Base-by-base conservation (phyloP, 23 red algal species). In the Cyanidioschyzon merolae region DNA sequence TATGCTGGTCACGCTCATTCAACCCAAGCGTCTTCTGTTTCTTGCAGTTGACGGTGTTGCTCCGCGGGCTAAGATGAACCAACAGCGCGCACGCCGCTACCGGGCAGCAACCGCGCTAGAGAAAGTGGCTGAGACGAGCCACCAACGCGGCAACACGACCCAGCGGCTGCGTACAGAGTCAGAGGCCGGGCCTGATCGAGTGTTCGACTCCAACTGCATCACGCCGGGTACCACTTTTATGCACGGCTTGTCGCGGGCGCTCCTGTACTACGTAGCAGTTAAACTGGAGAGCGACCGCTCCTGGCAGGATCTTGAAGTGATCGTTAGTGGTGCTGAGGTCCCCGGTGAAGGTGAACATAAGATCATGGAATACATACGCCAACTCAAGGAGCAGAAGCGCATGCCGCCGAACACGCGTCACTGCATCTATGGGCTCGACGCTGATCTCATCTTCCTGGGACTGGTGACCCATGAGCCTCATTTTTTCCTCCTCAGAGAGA, bases 281-380 rank as follows among this genome's bases (percentile, higher is more conserved):
- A 91, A 89, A 67, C 77, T 91, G 41, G 79, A 88, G 2, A 80
- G 86, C 37, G 86, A 89, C 77, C 36, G 79, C 1, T 75, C 57
- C n/a, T 90, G 87, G 93, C 37, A 40, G n/a, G 76, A 50, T 58
- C 74, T 89, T 26, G 57, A 40, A 39, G 93, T 97, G 15, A 79
- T 97, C 37, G 57, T 90, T 15, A 90, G 87, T 26, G 89, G 88
- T n/a, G 80, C 93, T 24, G 84, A 97, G 71, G 88, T 85, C 17
- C 93, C 93, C 17, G 93, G 93, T 34, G 93, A 97, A 67, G 93
- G 93, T 41, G 93, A 97, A 76, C 93, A 97, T 59, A 97, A 97
- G 83, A 97, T 97, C 59, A 97, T 97, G 85, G 85, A 97, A 50
- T 91, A 91, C 68, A 97, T 97, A 39, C 87, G 93, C 17, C 45